These are phyloP conservation scores for Coniochaeta ligniaria DNA, from an alignment of 2,329 filamentous ascomycete genomes.

Conservation along the genomic window DNA sequence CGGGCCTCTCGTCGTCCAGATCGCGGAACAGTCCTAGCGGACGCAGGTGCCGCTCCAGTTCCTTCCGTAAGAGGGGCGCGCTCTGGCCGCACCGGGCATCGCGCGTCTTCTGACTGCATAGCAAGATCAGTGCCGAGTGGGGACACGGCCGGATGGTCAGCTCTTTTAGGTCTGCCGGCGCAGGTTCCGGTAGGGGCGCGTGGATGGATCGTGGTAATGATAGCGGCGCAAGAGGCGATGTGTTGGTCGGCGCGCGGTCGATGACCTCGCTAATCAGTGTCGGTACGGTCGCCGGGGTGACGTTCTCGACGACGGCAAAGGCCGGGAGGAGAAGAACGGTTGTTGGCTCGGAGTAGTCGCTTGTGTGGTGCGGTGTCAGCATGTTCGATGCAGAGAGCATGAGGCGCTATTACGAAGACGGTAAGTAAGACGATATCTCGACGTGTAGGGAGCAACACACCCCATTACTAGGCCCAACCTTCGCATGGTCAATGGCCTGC, in stretches of 20 bases:
- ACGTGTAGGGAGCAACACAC: slow-evolving; percentile 37
- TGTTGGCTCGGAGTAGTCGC: slow-evolving; percentile 62
- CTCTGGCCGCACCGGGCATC: slow-evolving; percentile 93
- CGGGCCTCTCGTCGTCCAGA: slow-evolving; percentile 78
- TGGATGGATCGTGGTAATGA: slow-evolving; percentile 27
- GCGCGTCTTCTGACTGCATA: slow-evolving; percentile 91
- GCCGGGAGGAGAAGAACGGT: slow-evolving; percentile 78
- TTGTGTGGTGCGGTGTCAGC: slow-evolving; percentile 62
- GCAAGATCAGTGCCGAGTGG: slow-evolving; percentile 79
- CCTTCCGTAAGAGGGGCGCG: slow-evolving; percentile 78
- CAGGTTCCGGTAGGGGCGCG: slow-evolving; percentile 16
- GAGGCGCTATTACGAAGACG: slow-evolving; percentile 50
- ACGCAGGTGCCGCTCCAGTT: slow-evolving; percentile 83
- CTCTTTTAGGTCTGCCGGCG: slow-evolving; percentile 20
- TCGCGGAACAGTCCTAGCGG: slow-evolving; percentile 81
- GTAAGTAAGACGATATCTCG: background rate
- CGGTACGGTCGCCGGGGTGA: slow-evolving; percentile 67
- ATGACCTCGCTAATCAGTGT: slow-evolving; percentile 66
- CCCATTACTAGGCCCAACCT: slow-evolving; percentile 54
- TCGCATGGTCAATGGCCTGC: slow-evolving; percentile 59
- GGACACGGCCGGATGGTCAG: slow-evolving; percentile 58
- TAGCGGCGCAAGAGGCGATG: slow-evolving; percentile 46
- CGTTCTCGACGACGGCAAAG: slow-evolving; percentile 76
- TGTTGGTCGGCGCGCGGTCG: slow-evolving; percentile 66
- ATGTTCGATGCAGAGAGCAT: slow-evolving; percentile 94